Evolutionary conservation across 352 stramenopile genomes (phyloP), one percentile per base, ranked within the genome.

Genomic region (Phytophthora fragariae): DNA sequence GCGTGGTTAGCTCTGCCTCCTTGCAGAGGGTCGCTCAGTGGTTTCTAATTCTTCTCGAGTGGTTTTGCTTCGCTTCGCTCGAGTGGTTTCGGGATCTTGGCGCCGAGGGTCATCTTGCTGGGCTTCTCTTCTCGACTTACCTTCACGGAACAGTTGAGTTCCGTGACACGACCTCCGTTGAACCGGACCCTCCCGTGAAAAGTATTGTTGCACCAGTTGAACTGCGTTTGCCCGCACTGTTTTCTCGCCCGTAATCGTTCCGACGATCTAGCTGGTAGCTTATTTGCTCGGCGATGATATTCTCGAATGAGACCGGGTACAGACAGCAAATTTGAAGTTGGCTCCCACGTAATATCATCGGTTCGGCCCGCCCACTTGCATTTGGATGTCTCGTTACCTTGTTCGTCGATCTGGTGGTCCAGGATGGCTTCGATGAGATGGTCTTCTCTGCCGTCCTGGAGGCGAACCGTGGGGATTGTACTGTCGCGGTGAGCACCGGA

Each of bases 311-410:
- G n/a, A n/a, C 58, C 58, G 58, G 19, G 46, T 49, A 57, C 58
- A 4, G 58, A 65, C 9, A 49, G 27, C 8, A 57, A 35, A 49
- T 65, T 65, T 49, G 27, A 15, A 4, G 29, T 49, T 15, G 58
- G 58, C 46, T 65, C 58, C 58, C 58, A 65, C 0, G 58, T 57
- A 8, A 65, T 65, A 46, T 65, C 58, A 17, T 57, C 58, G 10
- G 8, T 49, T 5, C 15, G 12, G 10, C 58, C 58, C 17, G 57
- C 44, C 58, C 58, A 65, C 46, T 65, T 65, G 46, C 29, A 65
- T 29, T 57, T 57, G 17, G 57, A 65, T 21, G 41, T 31, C 9
- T 57, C 46, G 3, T 33, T 10, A 2, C 58, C 57, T 33, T 57
- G 3, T 19, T 65, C 35, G 7, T 6, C 5, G 24, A 65, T 47